phyloP scores from a whole-genome alignment of 2,329 filamentous ascomycete genomes.

The Zasmidium angulare region DNA sequence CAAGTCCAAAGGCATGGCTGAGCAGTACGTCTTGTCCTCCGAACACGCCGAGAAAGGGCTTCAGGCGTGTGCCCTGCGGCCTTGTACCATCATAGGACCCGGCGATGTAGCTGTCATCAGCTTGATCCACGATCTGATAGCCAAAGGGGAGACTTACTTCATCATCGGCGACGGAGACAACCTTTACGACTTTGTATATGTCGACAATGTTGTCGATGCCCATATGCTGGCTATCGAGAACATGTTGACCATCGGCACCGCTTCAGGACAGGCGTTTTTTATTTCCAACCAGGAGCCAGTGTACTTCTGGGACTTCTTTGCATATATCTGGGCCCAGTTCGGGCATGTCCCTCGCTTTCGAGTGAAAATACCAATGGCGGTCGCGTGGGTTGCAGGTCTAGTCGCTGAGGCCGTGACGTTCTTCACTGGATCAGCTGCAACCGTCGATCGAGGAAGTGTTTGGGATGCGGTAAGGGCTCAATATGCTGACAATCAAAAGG shows the following conservation, averaged over 20 bases:
- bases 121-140: constrained; percentile 70
- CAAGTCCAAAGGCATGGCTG: constrained; percentile 83
- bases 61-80: constrained; percentile 67
- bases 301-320: constrained; percentile 87
- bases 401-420: constrained; percentile 50
- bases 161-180: constrained; percentile 77
- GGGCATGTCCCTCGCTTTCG: constrained; percentile 53
- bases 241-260: constrained; percentile 64
- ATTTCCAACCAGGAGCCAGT: constrained; percentile 86
- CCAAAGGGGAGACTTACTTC: constrained; percentile 67
- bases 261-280: constrained; percentile 78
- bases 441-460: constrained; percentile 55
- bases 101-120: constrained; percentile 77
- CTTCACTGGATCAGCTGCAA: constrained; percentile 45
- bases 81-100: constrained; percentile 87
- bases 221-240: constrained; percentile 78
- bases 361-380: constrained; percentile 47
- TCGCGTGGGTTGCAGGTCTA: constrained; percentile 52
- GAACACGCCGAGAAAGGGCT: constrained; percentile 48
- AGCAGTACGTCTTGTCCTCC: constrained; percentile 74
- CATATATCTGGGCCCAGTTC: constrained; percentile 70
- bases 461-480: constrained; percentile 54
- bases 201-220: constrained; percentile 70
- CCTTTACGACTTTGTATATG: constrained; percentile 70
- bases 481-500: constrained; percentile 56